phyloP scores from a whole-genome alignment of 139 green algal species.

The Trebouxia sp. region DNA sequence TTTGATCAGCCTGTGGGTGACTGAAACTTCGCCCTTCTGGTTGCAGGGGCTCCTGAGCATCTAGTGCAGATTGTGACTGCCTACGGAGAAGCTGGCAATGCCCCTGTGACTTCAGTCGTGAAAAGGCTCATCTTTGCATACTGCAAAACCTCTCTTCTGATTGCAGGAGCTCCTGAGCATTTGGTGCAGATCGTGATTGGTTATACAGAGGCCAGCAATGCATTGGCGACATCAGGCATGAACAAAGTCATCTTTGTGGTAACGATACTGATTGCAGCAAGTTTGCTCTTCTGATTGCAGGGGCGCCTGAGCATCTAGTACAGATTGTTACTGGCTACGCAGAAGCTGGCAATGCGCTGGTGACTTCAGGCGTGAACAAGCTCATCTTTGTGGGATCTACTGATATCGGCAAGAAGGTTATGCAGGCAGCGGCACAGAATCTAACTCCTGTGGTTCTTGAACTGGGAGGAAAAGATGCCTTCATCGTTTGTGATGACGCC shows the following conservation, averaged over 20 bases:
- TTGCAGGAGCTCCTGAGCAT: constrained; percentile 71
- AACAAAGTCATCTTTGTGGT: constrained; percentile 95
- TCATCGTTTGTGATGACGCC: constrained; percentile 92
- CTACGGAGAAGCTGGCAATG: constrained; percentile 87
- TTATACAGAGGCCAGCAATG: constrained; percentile 86
- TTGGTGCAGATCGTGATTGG: constrained; percentile 92
- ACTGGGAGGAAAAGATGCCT: constrained; percentile 96
- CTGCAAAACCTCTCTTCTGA: neutral
- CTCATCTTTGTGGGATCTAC: constrained; percentile 93
- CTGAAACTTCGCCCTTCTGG: no score
- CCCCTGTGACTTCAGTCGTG: constrained; percentile 82
- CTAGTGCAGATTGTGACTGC: constrained; percentile 92
- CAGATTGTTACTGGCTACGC: constrained; percentile 92
- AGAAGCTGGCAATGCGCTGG: constrained; percentile 87
- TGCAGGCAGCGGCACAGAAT: constrained; percentile 72
- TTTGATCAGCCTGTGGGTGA: no score
- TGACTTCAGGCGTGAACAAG: constrained; percentile 85
- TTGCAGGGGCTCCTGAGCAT: constrained; percentile 71
- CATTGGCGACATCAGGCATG: constrained; percentile 82
- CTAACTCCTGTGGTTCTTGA: constrained; percentile 95
- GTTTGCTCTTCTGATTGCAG: constrained; percentile 25
- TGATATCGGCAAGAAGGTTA: constrained; percentile 69
- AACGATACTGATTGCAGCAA: constrained; percentile 67
- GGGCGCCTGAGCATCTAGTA: constrained; percentile 87
- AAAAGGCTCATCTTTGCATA: constrained; percentile 70